A percentile compares a stretch with the other conserved stretches of the same genome.
These are phyloP conservation scores for Fistulinella cinereoalba DNA, from an alignment of 1,284 basidiomycete species.

Conservation along the genomic window DNA sequence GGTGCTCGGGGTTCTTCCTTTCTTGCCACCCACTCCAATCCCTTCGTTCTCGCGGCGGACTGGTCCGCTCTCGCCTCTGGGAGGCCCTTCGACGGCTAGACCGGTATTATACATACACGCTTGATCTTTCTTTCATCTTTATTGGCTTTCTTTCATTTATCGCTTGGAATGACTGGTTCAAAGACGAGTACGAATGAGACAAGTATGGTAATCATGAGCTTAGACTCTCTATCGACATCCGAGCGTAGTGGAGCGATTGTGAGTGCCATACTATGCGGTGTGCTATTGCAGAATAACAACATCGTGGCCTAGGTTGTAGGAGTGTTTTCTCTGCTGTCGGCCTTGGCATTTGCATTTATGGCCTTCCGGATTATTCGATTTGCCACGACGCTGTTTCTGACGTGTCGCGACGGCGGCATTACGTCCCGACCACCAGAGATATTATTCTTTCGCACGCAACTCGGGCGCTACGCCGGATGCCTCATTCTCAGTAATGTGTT, in stretches of 20 bases:
- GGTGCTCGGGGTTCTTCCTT: neutral
- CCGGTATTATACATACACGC: slow-evolving; percentile 14
- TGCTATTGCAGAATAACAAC: neutral
- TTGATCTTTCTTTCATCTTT: slow-evolving; percentile 18
- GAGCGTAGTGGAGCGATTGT: slow-evolving; percentile 20
- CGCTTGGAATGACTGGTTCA: neutral
- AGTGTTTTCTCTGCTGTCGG: slow-evolving; percentile 23
- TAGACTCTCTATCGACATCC: slow-evolving; percentile 10
- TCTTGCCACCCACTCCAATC: slow-evolving; percentile 16
- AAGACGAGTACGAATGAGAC: slow-evolving; percentile 6
- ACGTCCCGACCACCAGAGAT: slow-evolving; percentile 40
- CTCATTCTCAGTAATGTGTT: slow-evolving; percentile 58
- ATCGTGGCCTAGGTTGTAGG: slow-evolving; percentile 14
- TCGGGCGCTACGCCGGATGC: slow-evolving; percentile 63
- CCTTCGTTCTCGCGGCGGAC: slow-evolving; percentile 41
- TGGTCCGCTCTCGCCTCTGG: slow-evolving; percentile 41
- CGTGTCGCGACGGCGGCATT: slow-evolving; percentile 6
- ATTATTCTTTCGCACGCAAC: slow-evolving; percentile 66
- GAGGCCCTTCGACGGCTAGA: slow-evolving; percentile 34
- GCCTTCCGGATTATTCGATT: slow-evolving; percentile 20
- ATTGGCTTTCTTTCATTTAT: neutral
- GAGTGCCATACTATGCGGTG: slow-evolving; percentile 9
- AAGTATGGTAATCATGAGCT: neutral
- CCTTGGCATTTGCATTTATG: slow-evolving; percentile 21
- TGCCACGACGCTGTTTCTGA: slow-evolving; percentile 24